These are phyloP conservation scores for Solanum gracilifrons DNA, from an alignment of 257 asterid species.

Conservation along the genomic window DNA sequence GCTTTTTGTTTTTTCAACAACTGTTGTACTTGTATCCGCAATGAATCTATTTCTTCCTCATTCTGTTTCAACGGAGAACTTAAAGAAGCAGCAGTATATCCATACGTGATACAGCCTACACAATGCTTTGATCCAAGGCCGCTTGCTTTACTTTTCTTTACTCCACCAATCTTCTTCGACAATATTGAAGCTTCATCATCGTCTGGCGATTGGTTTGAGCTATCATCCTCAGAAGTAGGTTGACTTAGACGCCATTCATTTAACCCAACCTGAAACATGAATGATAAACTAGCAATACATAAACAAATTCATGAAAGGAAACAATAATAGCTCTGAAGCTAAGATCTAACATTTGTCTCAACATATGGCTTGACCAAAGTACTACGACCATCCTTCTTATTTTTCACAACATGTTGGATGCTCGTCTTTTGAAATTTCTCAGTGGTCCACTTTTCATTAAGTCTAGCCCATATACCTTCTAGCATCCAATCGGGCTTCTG, in stretches of 20 bases:
- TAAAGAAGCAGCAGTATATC: background rate
- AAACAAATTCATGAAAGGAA: background rate
- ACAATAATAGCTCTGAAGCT: background rate
- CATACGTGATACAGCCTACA: background rate
- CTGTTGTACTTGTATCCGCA: background rate
- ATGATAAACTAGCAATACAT: background rate
- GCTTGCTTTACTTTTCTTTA: background rate
- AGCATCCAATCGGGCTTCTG: background rate
- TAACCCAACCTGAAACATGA: background rate
- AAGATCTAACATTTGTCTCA: background rate
- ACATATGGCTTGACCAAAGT: background rate
- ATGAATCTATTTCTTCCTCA: background rate
- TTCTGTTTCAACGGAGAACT: background rate
- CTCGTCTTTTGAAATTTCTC: background rate
- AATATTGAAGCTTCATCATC: background rate
- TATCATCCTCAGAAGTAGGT: background rate
- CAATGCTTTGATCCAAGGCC: background rate
- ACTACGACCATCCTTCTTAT: background rate
- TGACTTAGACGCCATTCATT: background rate
- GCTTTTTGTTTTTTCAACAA: background rate
- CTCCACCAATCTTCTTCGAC: background rate
- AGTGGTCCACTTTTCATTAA: background rate
- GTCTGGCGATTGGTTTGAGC: background rate
- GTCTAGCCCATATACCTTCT: background rate
- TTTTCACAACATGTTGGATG: background rate